A percentile compares a stretch with the other conserved stretches of the same genome.
phyloP scores from a whole-genome alignment of 129 eudicot species.

The Flaveria robusta region DNA sequence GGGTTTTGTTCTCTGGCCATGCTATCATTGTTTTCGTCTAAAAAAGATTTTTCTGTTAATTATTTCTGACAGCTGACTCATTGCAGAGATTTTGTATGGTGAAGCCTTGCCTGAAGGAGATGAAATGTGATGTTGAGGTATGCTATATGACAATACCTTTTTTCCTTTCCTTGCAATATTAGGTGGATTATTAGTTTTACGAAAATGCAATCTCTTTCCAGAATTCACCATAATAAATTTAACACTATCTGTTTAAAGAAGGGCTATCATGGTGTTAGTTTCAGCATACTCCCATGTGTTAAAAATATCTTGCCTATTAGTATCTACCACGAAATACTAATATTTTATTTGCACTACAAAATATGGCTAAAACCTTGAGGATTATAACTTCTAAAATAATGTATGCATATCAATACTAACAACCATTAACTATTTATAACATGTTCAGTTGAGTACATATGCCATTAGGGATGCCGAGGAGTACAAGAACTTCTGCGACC shows the following conservation, averaged over 20 bases:
- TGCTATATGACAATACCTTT: neutral
- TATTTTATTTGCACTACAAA: neutral
- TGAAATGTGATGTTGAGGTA: conserved; percentile 99
- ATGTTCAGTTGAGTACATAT: conserved; percentile 75
- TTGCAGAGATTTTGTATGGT: conserved; percentile 95
- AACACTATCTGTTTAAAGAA: conserved; percentile 2
- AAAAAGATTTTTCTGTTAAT: conserved; percentile 7
- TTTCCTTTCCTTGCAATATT: conserved; percentile 3
- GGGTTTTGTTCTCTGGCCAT: conserved; percentile 10
- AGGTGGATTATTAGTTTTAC: neutral
- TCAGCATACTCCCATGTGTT: neutral
- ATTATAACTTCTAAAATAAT: neutral
- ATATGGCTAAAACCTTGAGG: neutral
- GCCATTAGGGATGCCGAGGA: conserved; percentile 98
- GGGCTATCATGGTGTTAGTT: neutral
- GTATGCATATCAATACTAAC: conserved; percentile 7
- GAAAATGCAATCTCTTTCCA: neutral
- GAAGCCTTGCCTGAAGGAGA: conserved; percentile 97
- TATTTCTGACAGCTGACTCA: conserved; percentile 34
- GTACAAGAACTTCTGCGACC: conserved; percentile 96
- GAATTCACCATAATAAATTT: neutral
- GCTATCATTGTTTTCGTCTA: neutral
- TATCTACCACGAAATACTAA: neutral
- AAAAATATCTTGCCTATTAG: neutral
- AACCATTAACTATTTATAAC: conserved; percentile 19